phyloP scores from a whole-genome alignment of 1,139 yeast species.

The Lodderomyces theae region DNA sequence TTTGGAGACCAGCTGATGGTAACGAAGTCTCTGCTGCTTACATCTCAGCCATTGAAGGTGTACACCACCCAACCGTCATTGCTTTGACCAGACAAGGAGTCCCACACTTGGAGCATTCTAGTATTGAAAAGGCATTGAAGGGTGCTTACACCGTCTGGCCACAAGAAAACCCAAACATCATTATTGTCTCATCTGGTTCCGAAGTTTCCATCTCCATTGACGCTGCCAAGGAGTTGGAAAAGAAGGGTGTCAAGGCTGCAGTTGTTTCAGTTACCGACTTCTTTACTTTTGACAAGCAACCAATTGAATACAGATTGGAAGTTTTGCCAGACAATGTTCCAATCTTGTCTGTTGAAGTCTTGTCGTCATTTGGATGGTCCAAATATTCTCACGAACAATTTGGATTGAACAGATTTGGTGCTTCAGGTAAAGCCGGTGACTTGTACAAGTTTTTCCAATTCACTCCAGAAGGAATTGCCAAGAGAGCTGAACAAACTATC shows the following conservation, averaged over 20 bases:
- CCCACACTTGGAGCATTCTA: conserved; percentile 93
- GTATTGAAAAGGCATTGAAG: conserved; percentile 86
- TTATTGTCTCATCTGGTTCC: conserved; percentile 91
- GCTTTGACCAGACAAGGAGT: conserved; percentile 97
- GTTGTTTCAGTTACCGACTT: conserved; percentile 95
- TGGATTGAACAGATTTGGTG: conserved; percentile 96
- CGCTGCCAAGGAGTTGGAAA: conserved; percentile 64
- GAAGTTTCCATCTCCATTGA: conserved; percentile 86
- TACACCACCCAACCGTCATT: conserved; percentile 79
- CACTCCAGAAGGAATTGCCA: conserved; percentile 90
- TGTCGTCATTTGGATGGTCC: conserved; percentile 91
- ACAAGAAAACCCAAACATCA: conserved; percentile 67
- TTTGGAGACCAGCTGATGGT: conserved; percentile 99
- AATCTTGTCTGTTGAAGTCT: conserved; percentile 89
- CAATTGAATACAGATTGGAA: conserved; percentile 72
- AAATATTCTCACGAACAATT: conserved; percentile 96
- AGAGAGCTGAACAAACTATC: conserved; percentile 78
- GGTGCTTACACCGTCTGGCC: conserved; percentile 87
- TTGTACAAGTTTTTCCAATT: conserved; percentile 85
- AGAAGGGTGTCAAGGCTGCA: conserved; percentile 67
- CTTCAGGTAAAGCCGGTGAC: conserved; percentile 87
- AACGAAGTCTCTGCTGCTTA: conserved; percentile 98
- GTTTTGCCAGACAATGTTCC: conserved; percentile 96
- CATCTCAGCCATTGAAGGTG: conserved; percentile 69
- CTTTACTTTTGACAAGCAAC: conserved; percentile 83